phyloP scores from a whole-genome alignment of 805 yeast genomes.

The Teunomyces gatunensis region DNA sequence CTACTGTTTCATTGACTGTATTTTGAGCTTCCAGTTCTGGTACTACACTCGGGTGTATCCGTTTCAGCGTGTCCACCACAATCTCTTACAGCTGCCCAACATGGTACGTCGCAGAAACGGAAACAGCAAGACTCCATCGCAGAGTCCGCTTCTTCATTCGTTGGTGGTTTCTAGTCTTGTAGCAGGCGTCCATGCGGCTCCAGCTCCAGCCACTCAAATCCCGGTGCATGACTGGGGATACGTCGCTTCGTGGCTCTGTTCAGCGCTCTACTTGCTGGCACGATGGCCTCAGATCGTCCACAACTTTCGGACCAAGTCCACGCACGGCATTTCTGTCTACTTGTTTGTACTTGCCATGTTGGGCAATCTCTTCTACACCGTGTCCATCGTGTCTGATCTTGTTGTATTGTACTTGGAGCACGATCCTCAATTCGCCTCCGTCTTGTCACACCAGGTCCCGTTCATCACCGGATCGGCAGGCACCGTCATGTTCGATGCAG shows the following conservation, averaged over 20 bases:
- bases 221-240: constrained; percentile 15
- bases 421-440: constrained; percentile 9
- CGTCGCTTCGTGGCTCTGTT: constrained; percentile 33
- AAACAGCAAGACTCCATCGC: constrained; percentile 8
- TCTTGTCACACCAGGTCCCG: constrained; percentile 62
- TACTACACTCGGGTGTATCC: constrained; percentile 56
- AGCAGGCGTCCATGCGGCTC: constrained; percentile 11
- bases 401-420: constrained; percentile 18
- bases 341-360: constrained; percentile 35
- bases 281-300: constrained; percentile 36
- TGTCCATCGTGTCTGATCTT: constrained; percentile 32
- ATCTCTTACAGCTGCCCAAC: constrained; percentile 37
- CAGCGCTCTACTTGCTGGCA: constrained; percentile 29
- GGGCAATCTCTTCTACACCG: constrained; percentile 34
- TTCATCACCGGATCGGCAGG: constrained; percentile 71
- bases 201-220: neutral
- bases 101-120: constrained; percentile 19
- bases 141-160: constrained; percentile 6
- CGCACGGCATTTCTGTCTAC: constrained; percentile 34
- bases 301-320: constrained; percentile 28
- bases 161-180: constrained; percentile 13
- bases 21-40: constrained; percentile 67
- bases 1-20: constrained; percentile 67
- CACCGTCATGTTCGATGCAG: constrained; percentile 25
- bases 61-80: constrained; percentile 37